Conservation (phyloP, 2,329 filamentous ascomycete genomes). For the Colletotrichum sp. region DNA sequence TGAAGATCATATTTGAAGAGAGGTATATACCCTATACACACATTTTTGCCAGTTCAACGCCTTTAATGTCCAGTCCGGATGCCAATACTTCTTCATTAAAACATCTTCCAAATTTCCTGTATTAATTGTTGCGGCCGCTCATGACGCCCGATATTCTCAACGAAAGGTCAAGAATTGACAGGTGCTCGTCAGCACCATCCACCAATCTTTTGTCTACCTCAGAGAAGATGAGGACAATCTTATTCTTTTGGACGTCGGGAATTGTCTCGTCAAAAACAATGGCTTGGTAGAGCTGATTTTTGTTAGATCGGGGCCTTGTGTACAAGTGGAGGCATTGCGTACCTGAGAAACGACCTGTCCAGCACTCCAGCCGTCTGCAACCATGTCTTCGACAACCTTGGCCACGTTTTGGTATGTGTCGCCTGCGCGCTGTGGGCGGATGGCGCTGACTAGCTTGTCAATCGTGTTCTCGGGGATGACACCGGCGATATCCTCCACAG, state of each 20-base stretch:
- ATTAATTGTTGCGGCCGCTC: conserved; percentile 41
- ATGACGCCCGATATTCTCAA: conserved; percentile 81
- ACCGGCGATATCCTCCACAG: conserved; percentile 93
- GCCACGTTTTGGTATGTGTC: conserved; percentile 77
- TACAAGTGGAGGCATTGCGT: conserved; percentile 27
- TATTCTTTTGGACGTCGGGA: conserved; percentile 85
- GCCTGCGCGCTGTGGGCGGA: conserved; percentile 72
- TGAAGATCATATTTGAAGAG: conserved; percentile 27
- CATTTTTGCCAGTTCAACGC: conserved; percentile 3
- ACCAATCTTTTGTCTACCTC: conserved; percentile 93
- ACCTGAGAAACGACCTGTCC: conserved; percentile 85
- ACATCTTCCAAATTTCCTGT: neutral
- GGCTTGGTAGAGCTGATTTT: conserved; percentile 74
- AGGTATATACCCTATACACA: conserved; percentile 8
- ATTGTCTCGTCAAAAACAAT: conserved; percentile 86
- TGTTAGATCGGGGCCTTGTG: neutral
- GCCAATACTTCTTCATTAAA: neutral
- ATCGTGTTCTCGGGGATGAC: conserved; percentile 84
- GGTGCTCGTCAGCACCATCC: conserved; percentile 93
- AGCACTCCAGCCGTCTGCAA: conserved; percentile 97
- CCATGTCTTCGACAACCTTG: conserved; percentile 83
- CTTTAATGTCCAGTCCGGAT: conserved; percentile 4
- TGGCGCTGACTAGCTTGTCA: conserved; percentile 71
- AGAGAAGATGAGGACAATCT: conserved; percentile 87
- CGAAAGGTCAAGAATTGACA: conserved; percentile 85